A percentile compares a stretch with the other conserved stretches of the same genome.
These are phyloP conservation scores for Brettanomyces bruxellensis DNA, from an alignment of 805 yeast genomes.

Conservation along the genomic window DNA sequence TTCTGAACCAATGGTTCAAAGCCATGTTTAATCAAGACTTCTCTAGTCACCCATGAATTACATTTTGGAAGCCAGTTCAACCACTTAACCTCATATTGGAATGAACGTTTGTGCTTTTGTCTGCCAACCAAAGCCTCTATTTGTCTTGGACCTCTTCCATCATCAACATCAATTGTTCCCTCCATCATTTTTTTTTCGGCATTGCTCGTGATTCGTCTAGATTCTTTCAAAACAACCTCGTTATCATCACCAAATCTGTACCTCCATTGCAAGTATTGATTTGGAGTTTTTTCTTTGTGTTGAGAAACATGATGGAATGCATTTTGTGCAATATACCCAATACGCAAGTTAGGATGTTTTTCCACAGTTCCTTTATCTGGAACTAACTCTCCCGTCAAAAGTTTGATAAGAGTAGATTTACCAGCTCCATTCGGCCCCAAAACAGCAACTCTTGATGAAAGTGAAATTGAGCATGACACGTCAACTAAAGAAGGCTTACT, in stretches of 20 bases:
- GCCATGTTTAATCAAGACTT: constrained; percentile 70
- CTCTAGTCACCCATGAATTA: constrained; percentile 90
- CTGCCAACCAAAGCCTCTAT: constrained; percentile 96
- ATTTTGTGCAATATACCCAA: constrained; percentile 98
- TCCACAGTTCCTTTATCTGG: constrained; percentile 87
- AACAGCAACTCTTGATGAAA: constrained; percentile 95
- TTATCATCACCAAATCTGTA: constrained; percentile 97
- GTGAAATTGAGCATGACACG: constrained; percentile 84
- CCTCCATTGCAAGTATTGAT: constrained; percentile 97
- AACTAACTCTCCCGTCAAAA: constrained; percentile 84
- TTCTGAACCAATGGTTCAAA: constrained; percentile 87
- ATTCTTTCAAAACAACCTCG: constrained; percentile 88
- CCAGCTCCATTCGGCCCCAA: constrained; percentile 99
- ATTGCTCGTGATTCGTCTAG: constrained; percentile 69
- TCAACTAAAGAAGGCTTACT: constrained; percentile 68
- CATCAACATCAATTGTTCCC: constrained; percentile 70
- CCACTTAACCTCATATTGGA: constrained; percentile 98
- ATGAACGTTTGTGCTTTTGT: constrained; percentile 90
- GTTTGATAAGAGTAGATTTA: constrained; percentile 89
- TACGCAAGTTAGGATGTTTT: constrained; percentile 96
- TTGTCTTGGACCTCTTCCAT: constrained; percentile 76
- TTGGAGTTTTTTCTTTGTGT: constrained; percentile 96
- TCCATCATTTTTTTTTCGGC: constrained; percentile 71
- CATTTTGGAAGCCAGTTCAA: constrained; percentile 82
- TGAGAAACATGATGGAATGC: constrained; percentile 95